Conservation (phyloP, 2,329 filamentous ascomycete species). For the Colletotrichum limetticola region DNA sequence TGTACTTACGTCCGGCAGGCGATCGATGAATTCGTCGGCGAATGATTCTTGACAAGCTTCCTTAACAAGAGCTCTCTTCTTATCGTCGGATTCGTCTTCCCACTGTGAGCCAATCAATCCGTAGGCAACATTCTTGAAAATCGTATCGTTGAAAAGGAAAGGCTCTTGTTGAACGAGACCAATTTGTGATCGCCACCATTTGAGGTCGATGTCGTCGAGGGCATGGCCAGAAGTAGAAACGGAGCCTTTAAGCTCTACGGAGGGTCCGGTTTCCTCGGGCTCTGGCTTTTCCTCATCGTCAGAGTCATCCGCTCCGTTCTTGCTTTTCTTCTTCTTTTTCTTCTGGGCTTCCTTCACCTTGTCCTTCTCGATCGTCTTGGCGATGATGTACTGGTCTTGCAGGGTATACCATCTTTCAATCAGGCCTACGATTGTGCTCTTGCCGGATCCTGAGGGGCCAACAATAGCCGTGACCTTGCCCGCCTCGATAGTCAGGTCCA, state of each 20-base stretch:
- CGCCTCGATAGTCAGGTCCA: conserved; percentile 68
- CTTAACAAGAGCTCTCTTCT: conserved; percentile 68
- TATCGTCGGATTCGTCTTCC: conserved; percentile 63
- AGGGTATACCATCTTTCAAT: conserved; percentile 79
- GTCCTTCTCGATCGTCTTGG: conserved; percentile 60
- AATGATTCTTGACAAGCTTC: conserved; percentile 75
- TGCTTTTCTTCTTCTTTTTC: conserved; percentile 45
- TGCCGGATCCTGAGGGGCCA: conserved; percentile 77
- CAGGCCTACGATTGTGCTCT: conserved; percentile 78
- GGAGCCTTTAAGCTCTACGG: conserved; percentile 60
- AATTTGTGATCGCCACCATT: conserved; percentile 72
- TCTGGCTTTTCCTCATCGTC: conserved; percentile 38
- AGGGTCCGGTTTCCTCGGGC: conserved; percentile 50
- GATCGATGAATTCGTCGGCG: conserved; percentile 75
- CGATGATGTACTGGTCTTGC: conserved; percentile 62
- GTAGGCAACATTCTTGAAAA: conserved; percentile 70
- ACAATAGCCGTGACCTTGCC: conserved; percentile 80
- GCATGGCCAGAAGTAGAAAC: conserved; percentile 65
- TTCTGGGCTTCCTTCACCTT: conserved; percentile 54
- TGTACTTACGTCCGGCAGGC: conserved; percentile 63
- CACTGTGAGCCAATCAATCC: conserved; percentile 65
- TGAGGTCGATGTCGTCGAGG: conserved; percentile 68
- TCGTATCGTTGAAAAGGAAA: conserved; percentile 74
- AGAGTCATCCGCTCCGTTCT: conserved; percentile 43
- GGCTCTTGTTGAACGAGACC: conserved; percentile 76